phyloP scores from a whole-genome alignment of 2,329 filamentous ascomycete species.

The Colletotrichum sp. region DNA sequence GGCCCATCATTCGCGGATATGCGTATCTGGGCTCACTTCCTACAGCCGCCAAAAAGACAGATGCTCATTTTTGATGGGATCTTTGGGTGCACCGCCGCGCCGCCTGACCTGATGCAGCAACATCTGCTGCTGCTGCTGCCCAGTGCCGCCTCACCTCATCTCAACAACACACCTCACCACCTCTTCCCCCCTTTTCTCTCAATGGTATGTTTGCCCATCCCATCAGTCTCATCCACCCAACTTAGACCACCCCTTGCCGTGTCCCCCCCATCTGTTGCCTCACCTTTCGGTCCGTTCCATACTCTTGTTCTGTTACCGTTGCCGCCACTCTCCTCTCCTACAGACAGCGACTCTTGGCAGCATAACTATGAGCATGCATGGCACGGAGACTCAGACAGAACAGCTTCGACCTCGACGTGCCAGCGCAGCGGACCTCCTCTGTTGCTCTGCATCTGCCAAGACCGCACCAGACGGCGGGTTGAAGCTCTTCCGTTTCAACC shows the following conservation, averaged over 20 bases:
- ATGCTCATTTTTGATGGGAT: neutral
- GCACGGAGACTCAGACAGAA: neutral
- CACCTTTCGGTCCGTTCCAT: slow-evolving; percentile 5
- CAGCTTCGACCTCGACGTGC: slow-evolving; percentile 2
- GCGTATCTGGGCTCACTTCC: slow-evolving; percentile 3
- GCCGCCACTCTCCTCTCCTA: neutral
- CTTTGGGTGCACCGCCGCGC: neutral
- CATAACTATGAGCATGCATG: neutral
- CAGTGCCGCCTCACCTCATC: neutral
- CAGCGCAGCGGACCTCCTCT: slow-evolving; percentile 12
- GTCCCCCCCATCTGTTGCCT: neutral
- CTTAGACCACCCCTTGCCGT: neutral
- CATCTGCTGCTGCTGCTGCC: neutral
- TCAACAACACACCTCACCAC: neutral
- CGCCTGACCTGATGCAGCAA: neutral
- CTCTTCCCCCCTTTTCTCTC: neutral
- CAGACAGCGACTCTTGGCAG: neutral
- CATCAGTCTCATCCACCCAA: neutral
- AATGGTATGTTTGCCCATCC: neutral
- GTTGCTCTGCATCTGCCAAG: slow-evolving; percentile 18
- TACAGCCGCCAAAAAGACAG: neutral
- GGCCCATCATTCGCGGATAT: neutral
- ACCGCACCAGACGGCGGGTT: slow-evolving; percentile 12
- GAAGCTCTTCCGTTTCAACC: slow-evolving; percentile 21
- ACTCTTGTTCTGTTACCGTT: neutral